Evolutionary conservation across 768 basidiomycete genomes (phyloP).

Genomic region (Lactarius hatsudake): DNA sequence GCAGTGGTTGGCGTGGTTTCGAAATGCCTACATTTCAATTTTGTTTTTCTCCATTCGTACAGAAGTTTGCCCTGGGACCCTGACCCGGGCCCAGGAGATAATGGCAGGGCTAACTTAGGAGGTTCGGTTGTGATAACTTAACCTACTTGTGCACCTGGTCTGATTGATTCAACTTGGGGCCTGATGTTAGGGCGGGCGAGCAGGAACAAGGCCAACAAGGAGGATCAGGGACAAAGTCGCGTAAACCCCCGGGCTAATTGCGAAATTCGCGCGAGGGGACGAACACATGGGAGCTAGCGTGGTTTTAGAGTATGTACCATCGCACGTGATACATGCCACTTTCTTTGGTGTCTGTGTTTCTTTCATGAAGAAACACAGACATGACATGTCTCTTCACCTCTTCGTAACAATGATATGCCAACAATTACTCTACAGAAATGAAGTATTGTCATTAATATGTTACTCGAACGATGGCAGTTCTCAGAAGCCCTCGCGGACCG

Average conservation of each 20-base stretch:
- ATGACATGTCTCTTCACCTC: not conserved
- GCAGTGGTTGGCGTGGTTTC: too few relatives aligned
- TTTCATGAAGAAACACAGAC: too few relatives aligned
- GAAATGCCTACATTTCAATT: not conserved
- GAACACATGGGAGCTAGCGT: slow-evolving; percentile 3
- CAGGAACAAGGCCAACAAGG: slow-evolving; percentile 4
- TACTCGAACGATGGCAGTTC: not conserved
- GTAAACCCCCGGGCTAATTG: not conserved
- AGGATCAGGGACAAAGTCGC: slow-evolving; percentile 1
- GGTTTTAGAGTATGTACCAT: not conserved
- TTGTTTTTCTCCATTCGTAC: not conserved
- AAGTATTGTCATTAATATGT: not conserved
- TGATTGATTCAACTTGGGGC: not conserved
- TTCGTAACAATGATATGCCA: not conserved
- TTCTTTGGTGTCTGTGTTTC: not conserved
- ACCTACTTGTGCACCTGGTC: not conserved
- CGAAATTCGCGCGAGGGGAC: not conserved
- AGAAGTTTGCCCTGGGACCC: not conserved
- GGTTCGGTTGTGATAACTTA: not conserved
- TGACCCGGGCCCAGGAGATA: too few relatives aligned
- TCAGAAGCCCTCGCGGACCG: slow-evolving; percentile 2
- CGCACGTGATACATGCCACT: not conserved
- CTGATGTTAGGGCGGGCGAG: not conserved
- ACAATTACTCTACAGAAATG: not conserved
- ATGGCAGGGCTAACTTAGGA: not conserved